These are phyloP conservation scores for Kentomonas sorsogonicus DNA, from an alignment of 208 protist species.

Conservation along the genomic window DNA sequence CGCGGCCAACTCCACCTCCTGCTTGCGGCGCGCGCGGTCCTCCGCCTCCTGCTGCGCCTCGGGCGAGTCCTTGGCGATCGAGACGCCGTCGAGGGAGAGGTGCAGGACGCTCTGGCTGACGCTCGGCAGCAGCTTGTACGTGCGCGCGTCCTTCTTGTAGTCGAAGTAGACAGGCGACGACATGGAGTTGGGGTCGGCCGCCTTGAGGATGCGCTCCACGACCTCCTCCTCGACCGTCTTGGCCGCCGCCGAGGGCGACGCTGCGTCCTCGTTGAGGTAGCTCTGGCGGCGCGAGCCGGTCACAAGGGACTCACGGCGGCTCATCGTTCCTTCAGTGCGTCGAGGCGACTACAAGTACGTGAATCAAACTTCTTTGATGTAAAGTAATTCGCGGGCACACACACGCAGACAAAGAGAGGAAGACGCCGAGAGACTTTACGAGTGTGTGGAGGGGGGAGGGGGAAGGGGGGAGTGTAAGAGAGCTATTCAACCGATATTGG, in stretches of 20 bases:
- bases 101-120: constrained; percentile 84
- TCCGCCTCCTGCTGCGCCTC: constrained; percentile 89
- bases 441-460: no score
- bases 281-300: constrained; percentile 26
- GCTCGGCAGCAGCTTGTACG: constrained; percentile 86
- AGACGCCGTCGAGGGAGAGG: constrained; percentile 78
- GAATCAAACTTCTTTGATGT: no score
- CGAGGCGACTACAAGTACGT: no score
- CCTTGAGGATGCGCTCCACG: constrained; percentile 91
- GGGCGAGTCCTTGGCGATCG: constrained; percentile 71
- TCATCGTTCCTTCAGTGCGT: no score
- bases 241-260: not conserved
- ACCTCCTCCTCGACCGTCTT: constrained; percentile 46
- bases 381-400: no score
- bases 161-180: constrained; percentile 91
- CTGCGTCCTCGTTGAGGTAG: constrained; percentile 9
- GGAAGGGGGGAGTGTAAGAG: no score
- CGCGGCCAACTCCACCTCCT: constrained; percentile 64
- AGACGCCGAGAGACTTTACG: no score
- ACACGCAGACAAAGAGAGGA: no score
- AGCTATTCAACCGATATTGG: no score
- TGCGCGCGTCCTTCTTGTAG: constrained; percentile 89
- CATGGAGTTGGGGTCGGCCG: constrained; percentile 89
- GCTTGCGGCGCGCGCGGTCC: constrained; percentile 64
- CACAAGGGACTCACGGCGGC: no score